phyloP scores from a whole-genome alignment of 2,329 filamentous ascomycete species.

The Colletotrichum gigasporum region DNA sequence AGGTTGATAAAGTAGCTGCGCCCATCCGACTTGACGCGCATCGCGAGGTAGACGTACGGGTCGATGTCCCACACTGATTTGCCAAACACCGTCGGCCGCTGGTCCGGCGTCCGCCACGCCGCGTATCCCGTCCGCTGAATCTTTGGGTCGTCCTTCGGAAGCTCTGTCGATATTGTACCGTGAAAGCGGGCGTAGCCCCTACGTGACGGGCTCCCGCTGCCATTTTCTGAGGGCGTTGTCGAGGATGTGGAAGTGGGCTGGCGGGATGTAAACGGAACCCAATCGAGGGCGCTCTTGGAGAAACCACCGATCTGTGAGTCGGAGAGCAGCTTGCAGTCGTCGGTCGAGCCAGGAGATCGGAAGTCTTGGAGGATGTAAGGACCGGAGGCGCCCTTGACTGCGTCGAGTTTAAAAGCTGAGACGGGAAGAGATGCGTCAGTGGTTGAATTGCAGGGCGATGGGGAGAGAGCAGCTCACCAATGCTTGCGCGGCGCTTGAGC shows the following conservation, averaged over 20 bases:
- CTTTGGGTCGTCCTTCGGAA: slow-evolving; percentile 79
- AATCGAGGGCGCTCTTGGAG: slow-evolving; percentile 79
- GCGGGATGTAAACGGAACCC: slow-evolving; percentile 51
- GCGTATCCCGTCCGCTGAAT: slow-evolving; percentile 87
- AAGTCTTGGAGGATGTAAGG: slow-evolving; percentile 75
- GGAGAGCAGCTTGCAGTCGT: slow-evolving; percentile 79
- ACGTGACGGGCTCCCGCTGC: background rate
- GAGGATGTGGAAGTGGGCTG: too few species aligned
- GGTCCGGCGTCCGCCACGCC: slow-evolving; percentile 86
- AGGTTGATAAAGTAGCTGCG: slow-evolving; percentile 94
- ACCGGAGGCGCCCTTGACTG: slow-evolving; percentile 69
- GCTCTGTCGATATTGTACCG: slow-evolving; percentile 85
- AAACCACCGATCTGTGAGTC: slow-evolving; percentile 89
- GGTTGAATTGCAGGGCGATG: background rate
- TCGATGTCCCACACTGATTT: slow-evolving; percentile 89
- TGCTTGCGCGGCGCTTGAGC: slow-evolving; percentile 63
- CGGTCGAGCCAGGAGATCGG: slow-evolving; percentile 55
- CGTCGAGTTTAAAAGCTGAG: slow-evolving; percentile 75
- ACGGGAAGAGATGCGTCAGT: background rate
- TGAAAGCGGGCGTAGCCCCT: slow-evolving; percentile 79
- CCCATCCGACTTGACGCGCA: slow-evolving; percentile 91
- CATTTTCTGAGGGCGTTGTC: slow-evolving; percentile 22
- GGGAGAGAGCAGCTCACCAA: slow-evolving; percentile 52
- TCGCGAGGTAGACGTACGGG: slow-evolving; percentile 84
- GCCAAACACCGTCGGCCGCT: slow-evolving; percentile 83